phyloP scores from a whole-genome alignment of 495 filamentous ascomycete genomes.

The Penicillium coffeae region DNA sequence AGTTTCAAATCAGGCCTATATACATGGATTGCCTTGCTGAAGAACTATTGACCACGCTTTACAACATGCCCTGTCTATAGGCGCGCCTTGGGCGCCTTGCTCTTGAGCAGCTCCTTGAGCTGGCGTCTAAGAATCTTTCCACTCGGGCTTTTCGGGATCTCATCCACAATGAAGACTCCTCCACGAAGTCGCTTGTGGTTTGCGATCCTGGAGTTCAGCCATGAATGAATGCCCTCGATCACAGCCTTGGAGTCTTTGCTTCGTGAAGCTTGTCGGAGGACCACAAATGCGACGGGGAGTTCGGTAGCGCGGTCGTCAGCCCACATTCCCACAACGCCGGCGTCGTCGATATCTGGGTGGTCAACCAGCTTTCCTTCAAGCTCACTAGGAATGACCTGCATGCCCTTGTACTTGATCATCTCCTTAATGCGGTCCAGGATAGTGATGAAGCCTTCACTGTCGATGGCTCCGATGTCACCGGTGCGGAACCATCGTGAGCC shows the following conservation, averaged over 20 bases:
- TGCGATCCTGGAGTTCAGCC: conserved; percentile 51
- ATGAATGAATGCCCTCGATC: conserved; percentile 19
- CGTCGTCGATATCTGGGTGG: conserved; percentile 67
- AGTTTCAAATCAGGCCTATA: not conserved
- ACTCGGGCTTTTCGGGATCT: conserved; percentile 70
- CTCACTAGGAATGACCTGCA: conserved; percentile 76
- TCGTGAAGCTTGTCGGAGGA: conserved; percentile 33
- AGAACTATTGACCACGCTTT: too few relatives aligned
- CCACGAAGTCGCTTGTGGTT: conserved; percentile 69
- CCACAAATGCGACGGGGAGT: conserved; percentile 72
- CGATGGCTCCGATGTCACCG: conserved; percentile 52
- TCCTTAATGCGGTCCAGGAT: conserved; percentile 76
- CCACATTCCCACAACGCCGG: conserved; percentile 62
- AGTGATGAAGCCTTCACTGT: conserved; percentile 49
- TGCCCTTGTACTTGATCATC: conserved; percentile 74
- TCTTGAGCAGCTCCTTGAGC: conserved; percentile 36
- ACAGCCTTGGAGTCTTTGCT: conserved; percentile 32
- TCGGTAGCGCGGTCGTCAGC: conserved; percentile 64
- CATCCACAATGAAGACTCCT: conserved; percentile 68
- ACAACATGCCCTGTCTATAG: too few relatives aligned
- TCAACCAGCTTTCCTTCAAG: conserved; percentile 64
- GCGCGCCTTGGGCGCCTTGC: conserved; percentile 12
- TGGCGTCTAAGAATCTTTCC: conserved; percentile 78
- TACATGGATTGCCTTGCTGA: too few relatives aligned
- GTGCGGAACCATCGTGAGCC: conserved; percentile 56